Evolutionary conservation across 1,284 basidiomycete genomes (phyloP).

Genomic region (Apiotrichum gracile): DNA sequence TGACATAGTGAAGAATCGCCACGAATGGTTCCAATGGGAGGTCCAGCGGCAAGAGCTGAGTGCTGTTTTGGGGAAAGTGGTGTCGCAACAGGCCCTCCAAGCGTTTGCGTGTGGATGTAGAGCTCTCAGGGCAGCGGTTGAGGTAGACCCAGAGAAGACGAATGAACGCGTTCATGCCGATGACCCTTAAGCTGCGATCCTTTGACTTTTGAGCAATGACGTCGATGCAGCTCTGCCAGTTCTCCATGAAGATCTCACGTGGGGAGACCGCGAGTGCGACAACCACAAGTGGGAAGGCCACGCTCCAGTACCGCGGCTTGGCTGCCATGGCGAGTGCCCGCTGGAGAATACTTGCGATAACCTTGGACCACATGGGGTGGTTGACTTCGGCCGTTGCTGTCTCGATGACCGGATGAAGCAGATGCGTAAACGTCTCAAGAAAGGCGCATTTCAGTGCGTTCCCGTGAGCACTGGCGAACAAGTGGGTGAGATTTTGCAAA

Average conservation of each 20-base stretch:
- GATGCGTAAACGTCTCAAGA: constrained; percentile 69
- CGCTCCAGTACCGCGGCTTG: constrained; percentile 86
- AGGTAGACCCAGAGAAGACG: constrained; percentile 90
- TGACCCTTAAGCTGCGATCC: constrained; percentile 70
- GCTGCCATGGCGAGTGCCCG: constrained; percentile 79
- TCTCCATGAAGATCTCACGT: constrained; percentile 72
- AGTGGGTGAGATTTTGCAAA: constrained; percentile 71
- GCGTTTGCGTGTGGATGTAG: constrained; percentile 68
- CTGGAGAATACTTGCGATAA: constrained; percentile 76
- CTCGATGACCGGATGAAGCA: constrained; percentile 87
- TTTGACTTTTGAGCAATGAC: constrained; percentile 68
- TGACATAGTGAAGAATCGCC: constrained; percentile 73
- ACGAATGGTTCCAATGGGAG: constrained; percentile 71
- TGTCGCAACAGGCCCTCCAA: constrained; percentile 70
- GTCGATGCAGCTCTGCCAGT: constrained; percentile 73
- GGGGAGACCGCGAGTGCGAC: constrained; percentile 82
- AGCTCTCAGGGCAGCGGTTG: constrained; percentile 81
- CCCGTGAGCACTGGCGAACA: constrained; percentile 80
- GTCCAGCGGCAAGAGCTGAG: constrained; percentile 62
- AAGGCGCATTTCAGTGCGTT: constrained; percentile 76
- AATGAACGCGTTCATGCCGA: constrained; percentile 74
- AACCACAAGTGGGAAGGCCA: constrained; percentile 79
- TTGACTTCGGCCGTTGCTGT: constrained; percentile 95
- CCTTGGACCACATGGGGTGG: constrained; percentile 88
- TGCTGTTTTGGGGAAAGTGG: constrained; percentile 70